Percentiles rank a stretch among this genome's conserved stretches.
Conservation (phyloP, 345 rosid genomes). For the Excoecaria cochinchinensis region DNA sequence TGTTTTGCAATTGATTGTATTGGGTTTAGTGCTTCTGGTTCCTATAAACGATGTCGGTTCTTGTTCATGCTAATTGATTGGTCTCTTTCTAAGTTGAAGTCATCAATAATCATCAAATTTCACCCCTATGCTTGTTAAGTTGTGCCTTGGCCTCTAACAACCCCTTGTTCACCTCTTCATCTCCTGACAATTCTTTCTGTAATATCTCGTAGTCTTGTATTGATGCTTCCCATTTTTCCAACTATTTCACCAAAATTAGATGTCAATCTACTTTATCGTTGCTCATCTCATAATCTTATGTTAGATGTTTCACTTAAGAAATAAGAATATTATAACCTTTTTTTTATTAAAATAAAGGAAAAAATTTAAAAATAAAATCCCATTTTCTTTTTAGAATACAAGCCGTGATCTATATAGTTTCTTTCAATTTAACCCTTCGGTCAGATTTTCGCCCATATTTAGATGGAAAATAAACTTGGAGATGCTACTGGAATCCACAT, state of each 20-base stretch:
- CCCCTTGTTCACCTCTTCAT: conserved; percentile 55
- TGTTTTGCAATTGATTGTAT: neutral
- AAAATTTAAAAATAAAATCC: too few relatives aligned
- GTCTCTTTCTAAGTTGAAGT: neutral
- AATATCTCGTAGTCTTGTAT: conserved; percentile 66
- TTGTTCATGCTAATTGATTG: neutral
- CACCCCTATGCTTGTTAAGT: conserved; percentile 32
- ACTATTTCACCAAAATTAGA: conserved; percentile 28
- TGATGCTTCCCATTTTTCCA: conserved; percentile 66
- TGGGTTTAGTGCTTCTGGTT: neutral
- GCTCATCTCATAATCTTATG: too few relatives aligned
- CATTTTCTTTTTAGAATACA: too few relatives aligned
- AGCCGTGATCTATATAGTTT: too few relatives aligned
- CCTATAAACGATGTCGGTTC: neutral
- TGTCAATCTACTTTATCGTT: neutral
- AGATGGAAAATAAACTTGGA: too few relatives aligned
- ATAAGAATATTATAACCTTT: too few relatives aligned
- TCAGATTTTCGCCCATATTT: too few relatives aligned
- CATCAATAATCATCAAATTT: too few relatives aligned
- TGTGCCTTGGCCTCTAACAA: conserved; percentile 53
- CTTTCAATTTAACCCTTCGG: too few relatives aligned
- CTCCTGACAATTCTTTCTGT: conserved; percentile 56
- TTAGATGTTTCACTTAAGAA: too few relatives aligned
- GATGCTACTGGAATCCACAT: too few relatives aligned
- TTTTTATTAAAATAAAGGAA: too few relatives aligned